These are phyloP conservation scores for Mycena sp. DNA, from an alignment of 1,284 basidiomycete genomes.

Conservation along the genomic window DNA sequence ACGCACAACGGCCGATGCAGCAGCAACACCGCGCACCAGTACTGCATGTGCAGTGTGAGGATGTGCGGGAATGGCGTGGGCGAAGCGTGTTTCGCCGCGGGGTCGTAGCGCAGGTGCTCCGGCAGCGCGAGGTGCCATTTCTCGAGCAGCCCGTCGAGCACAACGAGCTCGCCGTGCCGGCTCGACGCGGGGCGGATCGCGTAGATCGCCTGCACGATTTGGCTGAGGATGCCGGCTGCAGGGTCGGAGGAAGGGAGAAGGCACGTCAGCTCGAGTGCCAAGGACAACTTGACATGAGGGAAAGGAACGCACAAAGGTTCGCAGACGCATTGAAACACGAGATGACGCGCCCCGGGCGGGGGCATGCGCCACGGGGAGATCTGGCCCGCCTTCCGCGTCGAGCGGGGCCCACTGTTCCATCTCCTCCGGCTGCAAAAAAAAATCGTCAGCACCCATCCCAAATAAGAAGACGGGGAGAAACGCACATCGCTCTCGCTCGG, in stretches of 20 bases:
- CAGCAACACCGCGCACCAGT: slow-evolving; percentile 84
- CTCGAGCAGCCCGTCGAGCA: slow-evolving; percentile 75
- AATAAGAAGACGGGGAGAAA: slow-evolving; percentile 15
- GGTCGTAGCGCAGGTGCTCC: slow-evolving; percentile 71
- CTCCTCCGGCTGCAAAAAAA: slow-evolving; percentile 70
- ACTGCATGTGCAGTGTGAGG: slow-evolving; percentile 84
- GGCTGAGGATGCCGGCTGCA: slow-evolving; percentile 69
- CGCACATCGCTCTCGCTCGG: slow-evolving; percentile 72
- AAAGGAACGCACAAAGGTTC: slow-evolving; percentile 65
- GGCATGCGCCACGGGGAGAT: slow-evolving; percentile 69
- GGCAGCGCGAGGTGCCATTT: slow-evolving; percentile 84
- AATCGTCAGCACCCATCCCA: slow-evolving; percentile 1
- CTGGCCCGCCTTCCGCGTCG: slow-evolving; percentile 40
- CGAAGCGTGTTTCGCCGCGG: slow-evolving; percentile 49
- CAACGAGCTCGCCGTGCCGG: slow-evolving; percentile 65
- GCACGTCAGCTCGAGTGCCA: no score
- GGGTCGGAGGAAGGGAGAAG: slow-evolving; percentile 19
- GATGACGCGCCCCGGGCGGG: slow-evolving; percentile 62
- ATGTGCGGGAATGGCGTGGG: slow-evolving; percentile 66
- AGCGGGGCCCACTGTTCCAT: slow-evolving; percentile 63
- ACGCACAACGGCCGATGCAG: slow-evolving; percentile 86
- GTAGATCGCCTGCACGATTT: slow-evolving; percentile 80
- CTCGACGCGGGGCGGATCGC: slow-evolving; percentile 67
- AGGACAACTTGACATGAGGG: slow-evolving; percentile 46
- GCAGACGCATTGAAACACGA: slow-evolving; percentile 84